These are phyloP conservation scores for Zarea fungicola DNA, from an alignment of 2,329 filamentous ascomycete species.

Conservation along the genomic window DNA sequence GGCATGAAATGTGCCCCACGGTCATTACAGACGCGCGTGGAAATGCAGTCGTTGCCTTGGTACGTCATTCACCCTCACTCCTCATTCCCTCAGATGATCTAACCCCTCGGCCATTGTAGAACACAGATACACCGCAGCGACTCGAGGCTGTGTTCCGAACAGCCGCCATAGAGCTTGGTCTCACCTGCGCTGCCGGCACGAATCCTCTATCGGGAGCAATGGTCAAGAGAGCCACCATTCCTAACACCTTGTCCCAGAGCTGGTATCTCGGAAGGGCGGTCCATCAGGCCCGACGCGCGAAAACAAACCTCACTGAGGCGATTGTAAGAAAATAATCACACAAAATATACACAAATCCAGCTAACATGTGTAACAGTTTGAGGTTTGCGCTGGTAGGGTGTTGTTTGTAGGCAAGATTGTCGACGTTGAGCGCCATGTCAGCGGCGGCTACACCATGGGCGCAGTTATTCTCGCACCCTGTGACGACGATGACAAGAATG, in stretches of 20 bases:
- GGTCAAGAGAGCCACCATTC: slow-evolving; percentile 29
- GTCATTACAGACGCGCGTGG: slow-evolving; percentile 32
- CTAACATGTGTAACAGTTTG: no score
- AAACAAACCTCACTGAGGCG: no score
- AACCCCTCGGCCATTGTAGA: slow-evolving; percentile 18
- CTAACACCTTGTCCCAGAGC: slow-evolving; percentile 30
- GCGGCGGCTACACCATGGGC: slow-evolving; percentile 37
- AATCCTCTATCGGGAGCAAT: slow-evolving; percentile 28
- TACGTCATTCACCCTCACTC: no score
- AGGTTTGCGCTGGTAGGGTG: slow-evolving; percentile 28
- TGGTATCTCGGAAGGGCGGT: no score
- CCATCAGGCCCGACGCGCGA: no score
- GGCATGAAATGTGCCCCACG: slow-evolving; percentile 31
- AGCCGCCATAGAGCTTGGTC: slow-evolving; percentile 33
- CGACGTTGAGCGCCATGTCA: slow-evolving; percentile 33
- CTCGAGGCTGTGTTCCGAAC: slow-evolving; percentile 32
- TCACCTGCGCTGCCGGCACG: slow-evolving; percentile 31
- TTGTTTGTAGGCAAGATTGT: slow-evolving; percentile 37
- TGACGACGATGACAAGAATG: slow-evolving; percentile 14
- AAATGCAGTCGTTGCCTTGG: slow-evolving; percentile 30
- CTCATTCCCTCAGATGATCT: not conserved
- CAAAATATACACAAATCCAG: no score
- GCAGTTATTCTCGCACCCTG: slow-evolving; percentile 28
- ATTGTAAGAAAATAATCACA: no score
- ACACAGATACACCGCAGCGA: slow-evolving; percentile 28